Evolutionary conservation across 2,329 filamentous ascomycete species (phyloP), one percentile per base, ranked within the genome.

Genomic region (Diaporthe citrichinensis): DNA sequence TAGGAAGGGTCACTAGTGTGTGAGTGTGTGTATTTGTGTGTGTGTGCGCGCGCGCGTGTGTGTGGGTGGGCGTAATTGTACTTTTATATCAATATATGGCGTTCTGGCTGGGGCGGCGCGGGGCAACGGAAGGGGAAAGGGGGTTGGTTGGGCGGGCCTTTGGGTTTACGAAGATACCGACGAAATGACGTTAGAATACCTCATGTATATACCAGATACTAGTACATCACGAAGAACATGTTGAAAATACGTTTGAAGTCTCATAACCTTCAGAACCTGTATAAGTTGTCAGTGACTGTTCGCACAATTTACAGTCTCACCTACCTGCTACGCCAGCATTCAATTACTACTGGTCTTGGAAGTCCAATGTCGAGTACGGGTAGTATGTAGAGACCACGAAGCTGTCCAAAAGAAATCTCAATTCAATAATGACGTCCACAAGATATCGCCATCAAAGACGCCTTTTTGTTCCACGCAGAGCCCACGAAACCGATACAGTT

Each of bases 131-230:
- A 20, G 8, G 46, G 28, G 31, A 17, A 31, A 15, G 20, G 20
- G 12, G 46, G 44, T 36, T 34, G 46, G 44, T 36, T 34, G 44
- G 49, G 14, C 15, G 49, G 49, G 7, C 49, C 12, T 55, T 69
- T 68, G 4, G 46, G 4, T 53, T 69, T 55, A 69, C 17, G 49
- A 69, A 41, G 65, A 55, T 69, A 69, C 49, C 65, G 65, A 69
- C 6, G 49, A 53, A 25, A 69, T 23, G 65, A 69, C 34, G 3
- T 55, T 69, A 68, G 46, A 55, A 41, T 55, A 55, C 34, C 49
- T 41, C n/a, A 25, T 68, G 65, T 55, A 69, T 41, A 69, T 69
- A 69, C 65, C 61, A 65, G 46, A 55, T 20, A 20, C n/a, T 41
- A 69, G 49, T 41, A 41, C 65, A 69, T 69, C n/a, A 69, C 49